Evolutionary conservation across 208 protist genomes (phyloP), one percentile per base, ranked within the genome.

Genomic region (Trypanosoma melophagium): DNA sequence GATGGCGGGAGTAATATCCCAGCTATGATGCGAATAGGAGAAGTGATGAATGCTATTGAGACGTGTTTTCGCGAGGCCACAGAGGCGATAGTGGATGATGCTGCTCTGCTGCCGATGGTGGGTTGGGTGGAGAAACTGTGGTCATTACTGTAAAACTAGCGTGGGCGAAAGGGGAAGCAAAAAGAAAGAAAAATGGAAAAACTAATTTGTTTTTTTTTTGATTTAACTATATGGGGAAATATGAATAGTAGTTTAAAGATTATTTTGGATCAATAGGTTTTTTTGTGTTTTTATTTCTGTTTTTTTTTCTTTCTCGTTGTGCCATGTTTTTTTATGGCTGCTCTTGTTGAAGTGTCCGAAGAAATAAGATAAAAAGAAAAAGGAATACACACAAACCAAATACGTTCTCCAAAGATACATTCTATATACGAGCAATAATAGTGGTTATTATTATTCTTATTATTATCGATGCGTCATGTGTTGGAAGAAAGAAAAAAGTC

Each of bases 111-210:
- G 17, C 21, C 41, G 14, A 58, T 47, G 1, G 45, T 64, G 17
- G 45, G 38, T 45, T 74, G 61, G 53, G 49, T 63, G 44, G 25
- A 72, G 40, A n/a, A 66, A 19, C 21, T 72, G 3, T 72, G 67
- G 67, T 7, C 8, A 22, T 14, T 52, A 25, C 17, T 72, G 28
- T n/a, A 60, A 14, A 35, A 61, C 10, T 38, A 22, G 0, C 40
- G 22, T 10, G 31, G 13, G 7, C 10, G 16, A 49, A 61, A 47
- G n/a, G n/a, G 57, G n/a, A 21, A 40, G 8, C 5, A 5, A 35
- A 35, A 35, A 35, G 28, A 35, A 35, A 35, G 3, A 47, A 47
- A n/a, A 17, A n/a, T 47, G 42, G 9, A n/a, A n/a, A 14, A 1
- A 17, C 8, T 14, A 3, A 17, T 47, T 14, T 47, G 9, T 47